A percentile compares a stretch with the other conserved stretches of the same genome.
These are phyloP conservation scores for Glycine tomentella DNA, from an alignment of 306 rosid genomes.

Conservation along the genomic window DNA sequence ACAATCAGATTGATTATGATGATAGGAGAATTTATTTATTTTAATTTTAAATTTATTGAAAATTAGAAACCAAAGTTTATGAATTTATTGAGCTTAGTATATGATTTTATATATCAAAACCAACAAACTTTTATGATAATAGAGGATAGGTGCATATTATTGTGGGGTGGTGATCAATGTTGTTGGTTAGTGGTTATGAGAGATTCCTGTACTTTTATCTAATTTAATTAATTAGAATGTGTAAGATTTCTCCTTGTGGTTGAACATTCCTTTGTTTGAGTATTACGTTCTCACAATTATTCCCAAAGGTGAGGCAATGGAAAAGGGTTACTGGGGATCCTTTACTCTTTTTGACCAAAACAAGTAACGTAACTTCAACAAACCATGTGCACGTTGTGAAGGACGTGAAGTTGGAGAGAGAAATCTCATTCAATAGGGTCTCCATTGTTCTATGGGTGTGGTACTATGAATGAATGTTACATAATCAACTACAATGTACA, in stretches of 20 bases:
- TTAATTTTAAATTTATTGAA: not conserved
- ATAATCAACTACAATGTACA: conserved; percentile 28
- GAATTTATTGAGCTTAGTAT: not conserved
- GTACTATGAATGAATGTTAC: conserved; percentile 39
- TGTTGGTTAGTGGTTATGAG: conserved; percentile 22
- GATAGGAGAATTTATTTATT: not conserved
- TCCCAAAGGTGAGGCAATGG: conserved; percentile 43
- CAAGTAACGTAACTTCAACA: conserved; percentile 37
- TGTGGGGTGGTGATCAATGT: not conserved
- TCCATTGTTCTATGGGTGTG: conserved; percentile 44
- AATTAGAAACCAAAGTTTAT: not conserved
- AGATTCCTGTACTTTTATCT: not conserved
- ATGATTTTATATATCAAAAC: too few relatives aligned
- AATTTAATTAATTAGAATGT: not conserved
- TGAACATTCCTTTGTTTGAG: conserved; percentile 43
- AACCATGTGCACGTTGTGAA: conserved; percentile 56
- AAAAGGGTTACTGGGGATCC: conserved; percentile 51
- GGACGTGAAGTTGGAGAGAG: conserved; percentile 42
- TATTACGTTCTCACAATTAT: conserved; percentile 44
- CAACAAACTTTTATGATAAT: not conserved
- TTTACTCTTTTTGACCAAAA: conserved; percentile 66
- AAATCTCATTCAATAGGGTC: conserved; percentile 22
- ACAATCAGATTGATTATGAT: conserved; percentile 27
- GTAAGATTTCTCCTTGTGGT: conserved; percentile 9
- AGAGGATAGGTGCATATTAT: conserved; percentile 30